Evolutionary conservation across 1,284 basidiomycete species (phyloP).

Genomic region (Lentinus polychrous): DNA sequence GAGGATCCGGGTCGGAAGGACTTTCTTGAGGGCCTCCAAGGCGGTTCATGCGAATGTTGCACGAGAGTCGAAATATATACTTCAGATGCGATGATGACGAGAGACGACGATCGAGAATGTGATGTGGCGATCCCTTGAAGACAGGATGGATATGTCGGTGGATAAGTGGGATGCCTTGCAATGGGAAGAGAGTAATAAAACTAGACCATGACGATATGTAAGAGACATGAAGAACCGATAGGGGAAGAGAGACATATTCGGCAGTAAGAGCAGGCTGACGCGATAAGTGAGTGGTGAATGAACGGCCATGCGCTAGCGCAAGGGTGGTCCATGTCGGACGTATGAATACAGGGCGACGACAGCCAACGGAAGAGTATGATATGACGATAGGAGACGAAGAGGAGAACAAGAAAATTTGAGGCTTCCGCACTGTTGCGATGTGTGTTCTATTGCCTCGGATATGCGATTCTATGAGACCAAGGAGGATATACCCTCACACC

Average conservation of each 20-base stretch:
- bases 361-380: conserved; percentile 21
- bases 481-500: conserved; percentile 19
- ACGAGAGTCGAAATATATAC: conserved; percentile 23
- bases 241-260: conserved; percentile 13
- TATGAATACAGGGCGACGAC: conserved; percentile 17
- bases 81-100: conserved; percentile 26
- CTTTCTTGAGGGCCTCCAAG: not conserved
- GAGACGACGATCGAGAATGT: conserved; percentile 18
- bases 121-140: conserved; percentile 27
- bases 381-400: conserved; percentile 6
- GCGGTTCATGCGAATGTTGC: not conserved
- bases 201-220: conserved; percentile 16
- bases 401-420: conserved; percentile 6
- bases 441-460: conserved; percentile 22
- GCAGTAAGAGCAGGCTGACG: conserved; percentile 18
- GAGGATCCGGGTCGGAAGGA: not conserved
- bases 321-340: conserved; percentile 21
- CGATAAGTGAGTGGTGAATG: conserved; percentile 24
- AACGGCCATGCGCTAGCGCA: conserved; percentile 23
- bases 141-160: conserved; percentile 60
- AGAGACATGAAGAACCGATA: conserved; percentile 18
- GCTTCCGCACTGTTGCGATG: conserved; percentile 14
- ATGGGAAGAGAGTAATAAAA: conserved; percentile 10
- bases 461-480: conserved; percentile 19
- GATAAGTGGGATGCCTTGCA: conserved; percentile 8